These are phyloP conservation scores for Nemania serpens DNA, from an alignment of 2,329 filamentous ascomycete genomes.

Conservation along the genomic window DNA sequence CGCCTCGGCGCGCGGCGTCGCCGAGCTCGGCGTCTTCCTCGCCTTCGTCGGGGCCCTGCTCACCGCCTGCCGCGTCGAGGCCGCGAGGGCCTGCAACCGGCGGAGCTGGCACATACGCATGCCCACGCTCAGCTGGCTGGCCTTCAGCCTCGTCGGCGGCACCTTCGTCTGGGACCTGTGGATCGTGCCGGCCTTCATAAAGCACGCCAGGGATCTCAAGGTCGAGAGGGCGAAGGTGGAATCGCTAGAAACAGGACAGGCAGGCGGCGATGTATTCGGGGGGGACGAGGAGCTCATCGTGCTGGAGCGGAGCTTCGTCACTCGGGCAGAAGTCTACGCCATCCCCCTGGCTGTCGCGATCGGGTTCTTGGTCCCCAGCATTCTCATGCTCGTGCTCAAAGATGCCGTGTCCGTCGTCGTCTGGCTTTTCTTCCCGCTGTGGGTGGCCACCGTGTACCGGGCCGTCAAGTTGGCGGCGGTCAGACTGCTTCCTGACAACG, in stretches of 20 bases:
- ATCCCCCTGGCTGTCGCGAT: conserved; percentile 55
- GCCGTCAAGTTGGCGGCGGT: conserved; percentile 37
- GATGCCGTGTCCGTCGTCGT: conserved; percentile 45
- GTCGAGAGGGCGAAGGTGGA: conserved; percentile 28
- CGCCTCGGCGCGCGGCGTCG: conserved; percentile 47
- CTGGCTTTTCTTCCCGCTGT: conserved; percentile 60
- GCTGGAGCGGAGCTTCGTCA: conserved; percentile 44
- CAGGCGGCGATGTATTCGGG: background rate
- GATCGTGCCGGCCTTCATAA: conserved; percentile 55
- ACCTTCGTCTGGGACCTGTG: conserved; percentile 58
- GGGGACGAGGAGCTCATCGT: conserved; percentile 18
- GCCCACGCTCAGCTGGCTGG: conserved; percentile 49
- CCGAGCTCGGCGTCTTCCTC: conserved; percentile 49
- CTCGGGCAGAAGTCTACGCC: conserved; percentile 60
- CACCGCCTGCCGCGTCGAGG: conserved; percentile 56
- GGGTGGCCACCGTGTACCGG: conserved; percentile 51
- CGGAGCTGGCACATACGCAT: conserved; percentile 40
- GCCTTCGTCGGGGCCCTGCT: conserved; percentile 53
- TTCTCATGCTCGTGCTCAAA: conserved; percentile 51
- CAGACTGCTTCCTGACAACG: conserved; percentile 35
- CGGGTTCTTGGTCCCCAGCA: conserved; percentile 53
- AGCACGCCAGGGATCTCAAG: conserved; percentile 45
- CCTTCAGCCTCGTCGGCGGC: conserved; percentile 55
- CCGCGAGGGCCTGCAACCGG: conserved; percentile 49
- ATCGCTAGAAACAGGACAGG: background rate